Conservation (phyloP, 2,329 filamentous ascomycete genomes). For the Neonectria coccinea region DNA sequence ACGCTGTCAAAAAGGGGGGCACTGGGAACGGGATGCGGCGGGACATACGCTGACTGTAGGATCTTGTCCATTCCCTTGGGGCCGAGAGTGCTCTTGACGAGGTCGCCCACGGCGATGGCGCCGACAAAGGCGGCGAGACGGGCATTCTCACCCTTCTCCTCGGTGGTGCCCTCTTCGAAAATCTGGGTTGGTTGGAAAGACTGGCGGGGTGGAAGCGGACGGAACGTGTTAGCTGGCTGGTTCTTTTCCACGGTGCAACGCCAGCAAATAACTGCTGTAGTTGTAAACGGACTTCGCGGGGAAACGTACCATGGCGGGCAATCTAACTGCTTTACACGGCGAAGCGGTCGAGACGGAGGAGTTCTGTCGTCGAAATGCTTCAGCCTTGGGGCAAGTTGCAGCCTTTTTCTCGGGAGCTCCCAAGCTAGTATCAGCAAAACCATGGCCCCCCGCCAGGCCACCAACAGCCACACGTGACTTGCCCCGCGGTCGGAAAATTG, state of each 20-base stretch:
- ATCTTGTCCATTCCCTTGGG: constrained; percentile 99
- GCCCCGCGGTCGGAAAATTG: constrained; percentile 50
- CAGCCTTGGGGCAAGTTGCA: constrained; percentile 47
- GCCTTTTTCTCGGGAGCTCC: constrained; percentile 47
- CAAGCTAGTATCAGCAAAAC: constrained; percentile 38
- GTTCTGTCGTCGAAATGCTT: constrained; percentile 46
- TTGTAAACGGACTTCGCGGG: background rate
- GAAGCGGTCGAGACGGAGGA: constrained; percentile 38
- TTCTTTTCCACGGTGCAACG: constrained; percentile 1
- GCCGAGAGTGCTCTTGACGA: constrained; percentile 96
- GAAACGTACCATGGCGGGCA: constrained; percentile 44
- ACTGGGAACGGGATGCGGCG: constrained; percentile 25
- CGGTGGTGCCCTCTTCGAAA: constrained; percentile 95
- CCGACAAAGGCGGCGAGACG: constrained; percentile 98
- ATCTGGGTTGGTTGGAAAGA: constrained; percentile 94
- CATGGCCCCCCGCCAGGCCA: constrained; percentile 42
- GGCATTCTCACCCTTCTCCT: constrained; percentile 99
- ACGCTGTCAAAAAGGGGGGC: constrained; percentile 37
- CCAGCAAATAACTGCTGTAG: background rate
- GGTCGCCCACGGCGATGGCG: constrained; percentile 95
- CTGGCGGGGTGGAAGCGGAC: constrained; percentile 47
- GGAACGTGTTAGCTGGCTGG: constrained; percentile 36
- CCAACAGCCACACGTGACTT: constrained; percentile 53
- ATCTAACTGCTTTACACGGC: constrained; percentile 37
- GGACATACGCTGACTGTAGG: constrained; percentile 87